Base-by-base conservation (phyloP, 2,329 filamentous ascomycete species). In the Pseudogymnoascus pannorum region DNA sequence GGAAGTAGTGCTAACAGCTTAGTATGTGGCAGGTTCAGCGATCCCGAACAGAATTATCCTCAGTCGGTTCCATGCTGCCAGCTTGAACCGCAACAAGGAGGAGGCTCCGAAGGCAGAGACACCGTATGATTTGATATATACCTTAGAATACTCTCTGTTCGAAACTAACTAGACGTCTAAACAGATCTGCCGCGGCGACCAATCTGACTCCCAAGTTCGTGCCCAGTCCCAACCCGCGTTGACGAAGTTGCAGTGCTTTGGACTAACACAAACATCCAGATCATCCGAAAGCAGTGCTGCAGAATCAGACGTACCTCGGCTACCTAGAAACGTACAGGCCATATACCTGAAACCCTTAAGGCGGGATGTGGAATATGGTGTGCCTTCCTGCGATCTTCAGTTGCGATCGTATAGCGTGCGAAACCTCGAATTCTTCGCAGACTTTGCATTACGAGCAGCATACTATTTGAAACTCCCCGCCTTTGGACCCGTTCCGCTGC, bases 381-480 rank as follows among this genome's bases (percentile, higher is more conserved):
- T 96, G 35, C 92, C 92, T 11, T 86, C 89, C 9, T 96, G 91
- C 78, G 88, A 97, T 73, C 86, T 99, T 33, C 94, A 99, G 73
- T 79, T 99, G 57, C 91, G 94, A 67, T 96, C 93, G 33, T 99
- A 91, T 80, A 92, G 84, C 70, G 80, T 92, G 35, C 91, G 92
- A 63, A 94, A 96, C 68, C 85, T 99, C 63, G 91, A 96, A 70
- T 92, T 97, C 77, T 97, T 96, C 73, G 82, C 88, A 75, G 94
- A 99, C 77, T 97, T 99, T 73, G 92, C 92, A 58, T 79, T 97
- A 61, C 89, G 94, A 66, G 92, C 92, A 3, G 94, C 94, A 61
- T 99, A 97, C 78, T 99, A 93, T 76, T 85, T 97, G 42, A 85
- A 88, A 16, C 86, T 99, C 1, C 88, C 92, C 8, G 92, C 92